Base-by-base conservation (phyloP, 2,329 filamentous ascomycete species). In the Madurella mycetomatis region DNA sequence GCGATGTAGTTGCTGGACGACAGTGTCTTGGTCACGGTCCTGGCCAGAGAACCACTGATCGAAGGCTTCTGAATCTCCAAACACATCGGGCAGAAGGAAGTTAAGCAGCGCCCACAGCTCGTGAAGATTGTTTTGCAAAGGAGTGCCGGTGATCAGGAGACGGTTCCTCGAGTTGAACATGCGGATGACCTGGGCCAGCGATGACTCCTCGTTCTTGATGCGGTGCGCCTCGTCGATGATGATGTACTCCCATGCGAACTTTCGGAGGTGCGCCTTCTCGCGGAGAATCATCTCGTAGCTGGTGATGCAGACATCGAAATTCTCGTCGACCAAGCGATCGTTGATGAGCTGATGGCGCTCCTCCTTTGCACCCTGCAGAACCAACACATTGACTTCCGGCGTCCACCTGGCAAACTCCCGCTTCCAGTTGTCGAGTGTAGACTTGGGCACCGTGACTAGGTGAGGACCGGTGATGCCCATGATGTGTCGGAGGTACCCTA, bases 221-320 rank as follows among this genome's bases (percentile, higher is more conserved):
- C 94, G 90, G 72, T 99, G 94, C 2, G 94, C 84, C 74, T 99
- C 94, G 66, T 99, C 94, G 60, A 99, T 96, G 63, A 99, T 96
- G 71, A 99, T 99, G 72, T 99, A 99, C 70, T 99, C 92, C 94
- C 94, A 99, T 0, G 94, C 92, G 70, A 99, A 95, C 71, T 97
- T 97, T 75, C 94, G 96, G 62, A 99, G 73, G 63, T 96, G 90
- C 1, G 88, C 79, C 75, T 99, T 97, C 69, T 99, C 94, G 54
- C 94, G 85, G 12, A 99, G 79, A 56, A 99, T 91, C 92, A 99
- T 97, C 71, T 99, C 94, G 74, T 99, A 99, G 70, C 92, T 96
- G 13, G 94, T 99, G 69, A 99, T 89, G 74, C 92, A 96, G 16
- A 97, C 92, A 66, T 99, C 94, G 64, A 99, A 99, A 62, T 95